Evolutionary conservation across 2,329 filamentous ascomycete species (phyloP), one percentile per base, ranked within the genome.

Genomic region (Fusarium humuli): DNA sequence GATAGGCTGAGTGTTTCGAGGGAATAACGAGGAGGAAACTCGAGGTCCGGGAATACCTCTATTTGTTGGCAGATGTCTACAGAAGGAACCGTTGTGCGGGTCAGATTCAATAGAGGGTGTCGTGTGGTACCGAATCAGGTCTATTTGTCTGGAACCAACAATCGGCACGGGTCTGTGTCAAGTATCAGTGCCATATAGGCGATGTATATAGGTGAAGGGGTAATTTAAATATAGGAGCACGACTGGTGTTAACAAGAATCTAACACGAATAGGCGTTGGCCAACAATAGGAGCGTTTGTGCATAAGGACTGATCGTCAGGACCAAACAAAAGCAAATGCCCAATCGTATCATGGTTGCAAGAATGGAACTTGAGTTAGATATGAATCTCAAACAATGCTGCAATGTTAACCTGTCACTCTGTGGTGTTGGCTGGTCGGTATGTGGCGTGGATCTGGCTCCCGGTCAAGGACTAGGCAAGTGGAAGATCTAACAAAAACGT

Each of bases 371-470:
- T 47, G 41, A 47, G 50, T 59, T 69, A 47, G 55, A 71, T 65
- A 57, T 41, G 32, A 64, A 73, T 54, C 41, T 63, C 46, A 65
- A 55, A 62, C 49, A 66, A 67, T 64, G 49, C 25, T 47, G 42
- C 25, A 37, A 56, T 54, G 57, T 45, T 57, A 47, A 53, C 23
- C 20, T 42, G 23, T 49, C 48, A 37, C 20, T 32, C 25, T 61
- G 44, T 56, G 57, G 40, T 56, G 66, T 69, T 71, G 60, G 61
- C 42, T 65, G 56, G 45, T 20, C 52, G 61, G 69, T 61, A 69
- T 71, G 71, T 73, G 71, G 73, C 72, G 61, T 71, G 66, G 56
- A 67, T 75, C 66, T 75, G 56, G 58, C 54, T 70, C 54, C 44
- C 29, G 41, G 44, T 52, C 52, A 29, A 68, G 63, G 54, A 49